phyloP scores from a whole-genome alignment of 169 alveolate genomes.

The Neospora caninum region DNA sequence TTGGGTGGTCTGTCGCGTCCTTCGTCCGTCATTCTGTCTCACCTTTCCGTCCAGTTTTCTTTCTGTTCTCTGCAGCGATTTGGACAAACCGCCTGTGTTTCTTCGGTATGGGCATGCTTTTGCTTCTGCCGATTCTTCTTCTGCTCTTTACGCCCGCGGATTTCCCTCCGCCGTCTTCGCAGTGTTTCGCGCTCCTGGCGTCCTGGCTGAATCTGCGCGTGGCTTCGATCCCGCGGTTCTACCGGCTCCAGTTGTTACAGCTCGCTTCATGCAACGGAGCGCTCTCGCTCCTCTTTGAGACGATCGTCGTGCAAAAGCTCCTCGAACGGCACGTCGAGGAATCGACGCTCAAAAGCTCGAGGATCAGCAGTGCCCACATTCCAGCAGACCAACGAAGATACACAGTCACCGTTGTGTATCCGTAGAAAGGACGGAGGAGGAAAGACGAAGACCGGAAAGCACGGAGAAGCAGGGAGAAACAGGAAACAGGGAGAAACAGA shows the following conservation, averaged over 20 bases:
- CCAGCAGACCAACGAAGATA: background rate
- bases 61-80: background rate
- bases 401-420: slow-evolving; percentile 21
- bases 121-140: background rate
- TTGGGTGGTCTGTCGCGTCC: too few species aligned
- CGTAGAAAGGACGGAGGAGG: background rate
- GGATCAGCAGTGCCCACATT: slow-evolving; percentile 9
- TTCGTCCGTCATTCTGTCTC: too few species aligned
- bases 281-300: slow-evolving; percentile 20
- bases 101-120: background rate
- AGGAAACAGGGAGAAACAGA: background rate
- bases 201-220: slow-evolving; percentile 24
- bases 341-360: background rate
- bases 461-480: too few species aligned
- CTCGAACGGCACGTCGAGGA: slow-evolving; percentile 24
- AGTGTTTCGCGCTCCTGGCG: background rate
- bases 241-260: slow-evolving; percentile 4
- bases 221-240: background rate
- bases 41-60: background rate
- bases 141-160: slow-evolving; percentile 6
- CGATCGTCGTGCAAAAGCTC: background rate
- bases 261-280: slow-evolving; percentile 24
- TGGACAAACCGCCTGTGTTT: slow-evolving; percentile 28
- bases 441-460: too few species aligned
- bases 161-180: background rate